Conservation (phyloP, 257 asterid genomes). For the Lavandula angustifolia region DNA sequence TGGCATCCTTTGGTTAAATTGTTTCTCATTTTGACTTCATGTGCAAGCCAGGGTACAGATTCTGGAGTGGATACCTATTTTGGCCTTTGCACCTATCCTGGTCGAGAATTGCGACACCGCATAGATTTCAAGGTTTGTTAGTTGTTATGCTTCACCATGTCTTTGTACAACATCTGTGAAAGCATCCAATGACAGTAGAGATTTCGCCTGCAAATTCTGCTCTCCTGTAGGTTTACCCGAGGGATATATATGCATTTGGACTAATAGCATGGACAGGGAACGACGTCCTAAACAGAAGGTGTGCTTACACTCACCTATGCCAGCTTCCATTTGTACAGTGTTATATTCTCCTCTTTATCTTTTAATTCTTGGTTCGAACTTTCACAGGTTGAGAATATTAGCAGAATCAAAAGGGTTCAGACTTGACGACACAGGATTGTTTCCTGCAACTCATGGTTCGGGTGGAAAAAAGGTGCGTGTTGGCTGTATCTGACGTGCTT, state of each 20-base stretch:
- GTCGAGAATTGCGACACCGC: slow-evolving; percentile 81
- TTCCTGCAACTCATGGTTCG: slow-evolving; percentile 53
- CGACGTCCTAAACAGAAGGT: slow-evolving; percentile 92
- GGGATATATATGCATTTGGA: slow-evolving; percentile 92
- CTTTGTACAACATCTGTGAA: slow-evolving; percentile 8
- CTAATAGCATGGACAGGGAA: slow-evolving; percentile 97
- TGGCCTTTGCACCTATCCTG: slow-evolving; percentile 92
- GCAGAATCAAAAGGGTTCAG: slow-evolving; percentile 70
- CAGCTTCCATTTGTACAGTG: neutral
- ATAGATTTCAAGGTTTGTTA: slow-evolving; percentile 77
- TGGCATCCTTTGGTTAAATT: slow-evolving; percentile 11
- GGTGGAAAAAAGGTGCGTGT: slow-evolving; percentile 60
- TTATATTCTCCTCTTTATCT: neutral
- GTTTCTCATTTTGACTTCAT: slow-evolving; percentile 22
- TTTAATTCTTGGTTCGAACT: slow-evolving; percentile 1
- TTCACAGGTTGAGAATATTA: slow-evolving; percentile 68
- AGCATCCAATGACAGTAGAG: neutral
- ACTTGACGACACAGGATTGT: slow-evolving; percentile 57
- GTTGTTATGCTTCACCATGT: neutral
- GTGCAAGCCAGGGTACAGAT: slow-evolving; percentile 64
- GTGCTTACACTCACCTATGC: slow-evolving; percentile 23
- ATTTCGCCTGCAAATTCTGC: neutral
- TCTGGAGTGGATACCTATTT: slow-evolving; percentile 92
- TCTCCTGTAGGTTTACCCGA: slow-evolving; percentile 75
- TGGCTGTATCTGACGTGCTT: neutral